These are phyloP conservation scores for Candida palmyrensis DNA, from an alignment of 805 yeast genomes.

Conservation along the genomic window DNA sequence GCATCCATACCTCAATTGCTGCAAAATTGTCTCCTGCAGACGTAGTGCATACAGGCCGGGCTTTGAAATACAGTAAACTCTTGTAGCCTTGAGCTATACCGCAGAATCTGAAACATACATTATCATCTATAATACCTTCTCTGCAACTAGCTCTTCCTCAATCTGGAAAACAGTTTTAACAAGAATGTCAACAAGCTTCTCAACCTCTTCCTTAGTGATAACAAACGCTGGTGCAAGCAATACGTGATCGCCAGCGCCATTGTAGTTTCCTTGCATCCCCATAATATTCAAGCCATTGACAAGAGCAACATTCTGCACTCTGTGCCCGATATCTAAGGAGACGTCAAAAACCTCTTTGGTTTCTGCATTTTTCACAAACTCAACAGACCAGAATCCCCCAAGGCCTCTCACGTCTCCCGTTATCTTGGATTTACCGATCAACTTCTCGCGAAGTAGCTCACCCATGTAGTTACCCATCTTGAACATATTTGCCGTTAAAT, in stretches of 20 bases:
- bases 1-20: too few species aligned
- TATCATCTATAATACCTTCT: constrained; percentile 5
- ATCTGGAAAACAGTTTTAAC: constrained; percentile 36
- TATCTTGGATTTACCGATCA: constrained; percentile 9
- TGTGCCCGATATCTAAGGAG: constrained; percentile 29
- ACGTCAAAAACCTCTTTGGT: constrained; percentile 47
- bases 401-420: constrained; percentile 61
- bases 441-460: constrained; percentile 13
- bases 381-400: constrained; percentile 57
- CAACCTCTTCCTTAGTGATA: constrained; percentile 31
- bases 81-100: too few species aligned
- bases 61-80: too few species aligned
- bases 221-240: constrained; percentile 42
- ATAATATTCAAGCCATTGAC: constrained; percentile 44
- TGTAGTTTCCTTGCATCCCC: constrained; percentile 39
- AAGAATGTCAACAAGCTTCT: constrained; percentile 31
- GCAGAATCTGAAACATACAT: too few species aligned
- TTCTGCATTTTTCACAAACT: constrained; percentile 47
- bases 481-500: constrained; percentile 35
- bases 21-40: too few species aligned
- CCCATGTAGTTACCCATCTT: constrained; percentile 42
- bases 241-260: constrained; percentile 39
- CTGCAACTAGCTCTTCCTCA: constrained; percentile 17
- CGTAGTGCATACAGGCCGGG: too few species aligned
- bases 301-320: constrained; percentile 28